Evolutionary conservation across 257 asterid genomes (phyloP), one percentile per base, ranked within the genome.

Genomic region (Solanum ahanhuiri): DNA sequence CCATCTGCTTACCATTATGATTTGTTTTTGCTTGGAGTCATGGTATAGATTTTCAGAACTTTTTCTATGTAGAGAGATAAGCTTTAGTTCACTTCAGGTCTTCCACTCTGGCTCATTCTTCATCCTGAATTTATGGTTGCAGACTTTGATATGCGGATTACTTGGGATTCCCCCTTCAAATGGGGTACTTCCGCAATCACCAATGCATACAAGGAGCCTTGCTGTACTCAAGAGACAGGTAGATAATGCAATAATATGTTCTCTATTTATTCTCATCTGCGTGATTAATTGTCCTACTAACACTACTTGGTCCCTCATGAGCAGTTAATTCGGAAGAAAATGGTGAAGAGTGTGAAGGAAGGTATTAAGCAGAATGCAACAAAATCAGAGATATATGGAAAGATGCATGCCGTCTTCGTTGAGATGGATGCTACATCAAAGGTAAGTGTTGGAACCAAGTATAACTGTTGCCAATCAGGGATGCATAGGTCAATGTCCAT

Each of bases 151-250:
- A 83, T 97, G 98, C 43, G 99, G 99, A 85, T 90, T 97, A 90
- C 96, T 97, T 34, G 99, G 99, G 87, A 93, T 95, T 82, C 99
- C 99, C 85, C 99, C 99, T 86, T 97, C 99, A 1, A 97, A 97
- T 79, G 99, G 99, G 34, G 99, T 97, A 83, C 98, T 97, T 87
- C 99, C 99, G 18, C 99, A 97, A 91, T 95, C 99, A 31, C 99
- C 99, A 30, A 97, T 97, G 99, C 99, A 97, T 82, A 95, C 99
- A 28, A 92, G 93, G 87, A 96, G 99, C 88, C 99, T 96, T 87
- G 98, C 98, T 9, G 94, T 93, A 86, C 98, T 97, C 71, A 94
- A 94, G 93, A 95, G 88, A 88, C 98, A 93, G 98, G 99, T 96
- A 48, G 37, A 90, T 25, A n/a, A 70, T 82, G 84, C 48, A 43